Conservation (phyloP, 139 green algal species). For the Tetraselmis chui region DNA sequence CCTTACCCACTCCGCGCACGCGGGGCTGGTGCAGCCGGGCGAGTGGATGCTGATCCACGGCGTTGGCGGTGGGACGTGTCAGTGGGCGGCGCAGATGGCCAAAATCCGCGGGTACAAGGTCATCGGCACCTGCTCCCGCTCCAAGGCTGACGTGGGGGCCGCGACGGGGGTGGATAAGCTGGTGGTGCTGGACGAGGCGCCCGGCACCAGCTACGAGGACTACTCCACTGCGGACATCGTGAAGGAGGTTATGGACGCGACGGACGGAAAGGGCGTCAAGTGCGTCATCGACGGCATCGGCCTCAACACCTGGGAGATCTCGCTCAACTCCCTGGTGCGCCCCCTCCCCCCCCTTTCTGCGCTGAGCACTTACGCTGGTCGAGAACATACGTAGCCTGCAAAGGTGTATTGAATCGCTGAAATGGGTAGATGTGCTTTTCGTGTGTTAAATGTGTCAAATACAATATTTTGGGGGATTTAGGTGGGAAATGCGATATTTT, state of each 20-base stretch:
- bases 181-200: constrained; percentile 17
- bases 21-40: constrained; percentile 15
- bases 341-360: background rate
- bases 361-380: too few relatives aligned
- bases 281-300: constrained; percentile 22
- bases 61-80: constrained; percentile 15
- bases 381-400: too few relatives aligned
- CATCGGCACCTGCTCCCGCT: constrained; percentile 17
- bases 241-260: constrained; percentile 17
- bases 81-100: constrained; percentile 24
- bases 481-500: too few relatives aligned
- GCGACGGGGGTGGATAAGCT: constrained; percentile 19
- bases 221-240: constrained; percentile 19
- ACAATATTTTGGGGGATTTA: too few relatives aligned
- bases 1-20: constrained; percentile 20
- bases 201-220: constrained; percentile 22
- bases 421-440: too few relatives aligned
- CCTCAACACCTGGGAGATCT: constrained; percentile 16
- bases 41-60: constrained; percentile 29
- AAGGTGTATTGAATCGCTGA: too few relatives aligned
- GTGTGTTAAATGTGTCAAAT: too few relatives aligned
- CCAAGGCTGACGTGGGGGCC: constrained; percentile 13
- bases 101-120: constrained; percentile 26
- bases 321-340: constrained; percentile 8
- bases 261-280: constrained; percentile 17